Base-by-base conservation (phyloP, 2,329 filamentous ascomycete species). In the Cercospora beticola region DNA sequence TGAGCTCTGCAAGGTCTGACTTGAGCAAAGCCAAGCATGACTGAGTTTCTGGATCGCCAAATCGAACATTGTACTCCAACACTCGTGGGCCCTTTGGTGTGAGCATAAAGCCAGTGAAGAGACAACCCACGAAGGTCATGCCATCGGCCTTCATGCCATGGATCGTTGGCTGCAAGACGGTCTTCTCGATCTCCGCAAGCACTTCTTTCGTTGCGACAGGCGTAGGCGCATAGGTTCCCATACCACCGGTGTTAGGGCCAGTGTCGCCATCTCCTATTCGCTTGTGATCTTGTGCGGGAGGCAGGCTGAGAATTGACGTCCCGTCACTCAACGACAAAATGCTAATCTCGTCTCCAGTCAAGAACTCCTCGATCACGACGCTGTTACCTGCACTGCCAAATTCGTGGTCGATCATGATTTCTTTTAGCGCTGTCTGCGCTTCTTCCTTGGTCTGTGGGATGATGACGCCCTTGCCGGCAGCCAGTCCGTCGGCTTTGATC, bases 231-330 rank as follows among this genome's bases (percentile, higher is more conserved):
- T 98, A 98, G 78, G 93, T 97, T 62, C 95, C 95, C 95, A 98
- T 98, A 49, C 95, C 95, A 68, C 94, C 95, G 2, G 95, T 98
- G 82, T 98, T 98, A 43, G 93, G 92, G 1, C 95, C 95, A 61
- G 88, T 86, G 78, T 98, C 94, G 65, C 92, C 92, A 76, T 99
- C 95, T 64, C 91, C 92, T 72, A 96, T 93, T 70, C 93, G 88
- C 86, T 99, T 98, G 84, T 99, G 95, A 79, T 98, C 95, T 80
- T 99, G 95, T 1, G 94, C 94, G 0, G 95, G 90, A 5, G 94
- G 94, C 9, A 98, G 85, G 8, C 91, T 93, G 77, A 88, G 87
- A 78, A 97, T 91, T 0, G 90, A 90, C 78, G 91, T 90, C 62
- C 95, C 95, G 78, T 99, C 95, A 76, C 90, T 92, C 82, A 99